Conservation (phyloP, 1,284 basidiomycete genomes). For the Termitomyces sp. region DNA sequence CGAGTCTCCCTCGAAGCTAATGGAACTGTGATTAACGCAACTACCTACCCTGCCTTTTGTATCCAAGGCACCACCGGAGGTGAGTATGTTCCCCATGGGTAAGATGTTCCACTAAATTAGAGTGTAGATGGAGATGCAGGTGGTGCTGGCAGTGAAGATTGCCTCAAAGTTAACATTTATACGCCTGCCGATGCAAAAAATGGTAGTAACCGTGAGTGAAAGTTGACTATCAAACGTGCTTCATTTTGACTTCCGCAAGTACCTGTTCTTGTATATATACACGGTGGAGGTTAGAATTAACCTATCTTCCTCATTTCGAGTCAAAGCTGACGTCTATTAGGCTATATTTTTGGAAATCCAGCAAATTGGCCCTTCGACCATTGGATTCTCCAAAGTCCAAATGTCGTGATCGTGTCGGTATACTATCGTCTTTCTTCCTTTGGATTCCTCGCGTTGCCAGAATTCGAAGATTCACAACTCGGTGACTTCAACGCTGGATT, state of each 20-base stretch:
- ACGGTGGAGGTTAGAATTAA: conserved; percentile 47
- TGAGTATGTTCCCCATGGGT: conserved; percentile 19
- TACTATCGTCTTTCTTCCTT: conserved; percentile 51
- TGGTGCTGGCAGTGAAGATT: conserved; percentile 59
- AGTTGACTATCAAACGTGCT: neutral
- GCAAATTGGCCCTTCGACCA: conserved; percentile 50
- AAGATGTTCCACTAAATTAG: neutral
- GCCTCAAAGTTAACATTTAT: conserved; percentile 50
- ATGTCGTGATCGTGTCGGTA: conserved; percentile 49
- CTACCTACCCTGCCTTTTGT: conserved; percentile 49
- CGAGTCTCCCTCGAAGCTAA: conserved; percentile 30
- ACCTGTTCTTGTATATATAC: conserved; percentile 64
- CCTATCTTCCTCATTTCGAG: neutral
- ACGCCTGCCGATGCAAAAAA: conserved; percentile 38
- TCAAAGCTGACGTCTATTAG: conserved; percentile 21
- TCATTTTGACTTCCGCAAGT: conserved; percentile 26
- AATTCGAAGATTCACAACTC: conserved; percentile 33
- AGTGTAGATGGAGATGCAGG: conserved; percentile 42
- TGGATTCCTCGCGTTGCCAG: conserved; percentile 46
- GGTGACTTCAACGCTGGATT: conserved; percentile 60
- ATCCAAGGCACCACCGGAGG: conserved; percentile 50
- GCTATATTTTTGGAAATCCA: conserved; percentile 54
- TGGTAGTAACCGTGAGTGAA: conserved; percentile 35
- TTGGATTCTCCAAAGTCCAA: conserved; percentile 47
- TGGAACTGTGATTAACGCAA: conserved; percentile 41